phyloP scores from a whole-genome alignment of 208 protist genomes.

The Dictyostelium gargantuum region DNA sequence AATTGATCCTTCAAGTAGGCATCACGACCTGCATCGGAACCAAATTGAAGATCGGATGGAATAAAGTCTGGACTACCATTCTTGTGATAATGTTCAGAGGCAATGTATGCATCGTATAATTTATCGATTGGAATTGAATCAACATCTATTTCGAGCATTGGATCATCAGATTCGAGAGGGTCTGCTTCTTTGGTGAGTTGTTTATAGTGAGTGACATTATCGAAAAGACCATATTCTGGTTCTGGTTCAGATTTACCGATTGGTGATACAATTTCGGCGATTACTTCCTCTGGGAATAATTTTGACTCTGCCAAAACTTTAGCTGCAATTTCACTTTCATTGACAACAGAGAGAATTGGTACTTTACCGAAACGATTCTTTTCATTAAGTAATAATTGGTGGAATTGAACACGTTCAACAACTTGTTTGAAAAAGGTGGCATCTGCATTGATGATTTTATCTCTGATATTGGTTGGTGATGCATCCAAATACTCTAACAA shows the following conservation, averaged over 20 bases:
- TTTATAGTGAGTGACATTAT: neutral
- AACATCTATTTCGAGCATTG: neutral
- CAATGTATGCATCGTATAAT: neutral
- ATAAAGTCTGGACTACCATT: neutral
- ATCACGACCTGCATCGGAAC: neutral
- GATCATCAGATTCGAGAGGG: neutral
- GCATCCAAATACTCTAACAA: neutral
- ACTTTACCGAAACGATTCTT: neutral
- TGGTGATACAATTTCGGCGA: neutral
- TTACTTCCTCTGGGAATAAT: neutral
- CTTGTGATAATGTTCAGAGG: neutral
- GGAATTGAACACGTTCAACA: neutral
- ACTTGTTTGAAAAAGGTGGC: neutral
- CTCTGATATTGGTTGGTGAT: neutral
- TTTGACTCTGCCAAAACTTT: neutral
- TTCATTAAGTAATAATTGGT: neutral
- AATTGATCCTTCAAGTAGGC: neutral
- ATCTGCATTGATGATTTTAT: neutral
- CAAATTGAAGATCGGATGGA: neutral
- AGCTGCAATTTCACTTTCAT: neutral
- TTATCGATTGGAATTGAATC: neutral
- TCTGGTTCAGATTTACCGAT: neutral
- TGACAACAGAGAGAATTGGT: neutral
- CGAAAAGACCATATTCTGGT: neutral
- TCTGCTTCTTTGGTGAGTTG: no score